A percentile compares a stretch with the other conserved stretches of the same genome.
phyloP scores from a whole-genome alignment of 2,329 filamentous ascomycete genomes.

The Mycocentrospora acerina region DNA sequence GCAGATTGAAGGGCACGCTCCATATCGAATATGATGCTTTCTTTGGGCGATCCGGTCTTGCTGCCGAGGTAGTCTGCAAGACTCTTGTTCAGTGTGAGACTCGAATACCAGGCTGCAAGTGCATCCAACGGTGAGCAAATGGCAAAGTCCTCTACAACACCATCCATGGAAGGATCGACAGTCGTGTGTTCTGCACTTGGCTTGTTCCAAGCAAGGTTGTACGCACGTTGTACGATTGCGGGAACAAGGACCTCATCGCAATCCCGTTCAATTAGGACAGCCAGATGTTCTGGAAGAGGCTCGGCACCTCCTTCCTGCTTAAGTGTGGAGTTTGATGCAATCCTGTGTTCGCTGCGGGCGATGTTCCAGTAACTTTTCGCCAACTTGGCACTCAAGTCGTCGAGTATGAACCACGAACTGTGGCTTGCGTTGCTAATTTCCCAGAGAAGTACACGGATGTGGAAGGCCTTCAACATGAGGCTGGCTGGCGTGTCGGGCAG shows the following conservation, averaged over 20 bases:
- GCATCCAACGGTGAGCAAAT: conserved; percentile 87
- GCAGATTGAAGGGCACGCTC: conserved; percentile 71
- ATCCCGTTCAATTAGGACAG: conserved; percentile 72
- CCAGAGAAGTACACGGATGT: conserved; percentile 88
- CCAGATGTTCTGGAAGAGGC: conserved; percentile 73
- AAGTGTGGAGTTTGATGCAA: conserved; percentile 39
- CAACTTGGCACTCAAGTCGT: conserved; percentile 70
- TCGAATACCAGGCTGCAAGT: conserved; percentile 89
- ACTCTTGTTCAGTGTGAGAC: conserved; percentile 67
- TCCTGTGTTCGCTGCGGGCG: conserved; percentile 65
- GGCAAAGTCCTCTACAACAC: conserved; percentile 80
- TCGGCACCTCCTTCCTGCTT: conserved; percentile 58
- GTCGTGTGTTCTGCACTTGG: conserved; percentile 68
- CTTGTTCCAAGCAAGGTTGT: conserved; percentile 86
- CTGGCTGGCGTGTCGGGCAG: conserved; percentile 79
- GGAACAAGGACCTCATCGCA: conserved; percentile 80
- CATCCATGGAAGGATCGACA: conserved; percentile 73
- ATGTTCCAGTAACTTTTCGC: conserved; percentile 79
- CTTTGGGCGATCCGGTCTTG: conserved; percentile 48
- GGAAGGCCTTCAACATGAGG: conserved; percentile 88
- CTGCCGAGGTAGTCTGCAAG: conserved; percentile 64
- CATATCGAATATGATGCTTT: conserved; percentile 57
- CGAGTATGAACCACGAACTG: conserved; percentile 63
- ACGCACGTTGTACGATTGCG: conserved; percentile 77
- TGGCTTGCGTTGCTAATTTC: conserved; percentile 68